Conservation (phyloP, 805 yeast species). For the Hanseniaspora meyeri region DNA sequence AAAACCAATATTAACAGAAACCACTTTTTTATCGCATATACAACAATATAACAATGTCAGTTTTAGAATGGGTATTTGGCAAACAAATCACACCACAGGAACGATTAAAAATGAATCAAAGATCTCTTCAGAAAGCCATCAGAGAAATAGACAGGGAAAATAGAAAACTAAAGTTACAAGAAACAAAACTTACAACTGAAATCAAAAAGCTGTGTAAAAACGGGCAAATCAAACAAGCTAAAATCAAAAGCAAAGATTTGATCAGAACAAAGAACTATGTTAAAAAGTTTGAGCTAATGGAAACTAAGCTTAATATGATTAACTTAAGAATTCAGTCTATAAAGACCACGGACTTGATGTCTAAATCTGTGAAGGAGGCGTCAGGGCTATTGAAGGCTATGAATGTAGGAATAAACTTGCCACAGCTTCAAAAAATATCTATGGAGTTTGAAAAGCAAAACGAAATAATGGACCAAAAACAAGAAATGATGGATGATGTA, state of each 20-base stretch:
- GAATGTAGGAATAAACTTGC: slow-evolving; percentile 84
- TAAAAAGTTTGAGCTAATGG: slow-evolving; percentile 82
- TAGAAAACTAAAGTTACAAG: slow-evolving; percentile 76
- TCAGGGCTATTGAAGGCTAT: slow-evolving; percentile 70
- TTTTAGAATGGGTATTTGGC: slow-evolving; percentile 93
- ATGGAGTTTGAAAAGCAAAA: slow-evolving; percentile 91
- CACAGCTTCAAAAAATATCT: slow-evolving; percentile 75
- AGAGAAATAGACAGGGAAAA: slow-evolving; percentile 86
- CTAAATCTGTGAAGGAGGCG: slow-evolving; percentile 87
- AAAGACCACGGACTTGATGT: slow-evolving; percentile 89
- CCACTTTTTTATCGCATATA: too few species aligned
- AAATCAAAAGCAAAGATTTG: slow-evolving; percentile 89
- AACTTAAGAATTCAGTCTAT: slow-evolving; percentile 83
- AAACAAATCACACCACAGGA: slow-evolving; percentile 90
- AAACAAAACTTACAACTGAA: slow-evolving; percentile 71
- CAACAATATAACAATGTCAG: slow-evolving; percentile 32
- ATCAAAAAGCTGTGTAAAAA: slow-evolving; percentile 84
- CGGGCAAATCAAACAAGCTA: slow-evolving; percentile 80
- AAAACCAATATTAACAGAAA: too few species aligned
- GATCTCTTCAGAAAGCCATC: slow-evolving; percentile 89
- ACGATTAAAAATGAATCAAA: slow-evolving; percentile 80
- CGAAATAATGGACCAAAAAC: slow-evolving; percentile 96
- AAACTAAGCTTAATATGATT: slow-evolving; percentile 90
- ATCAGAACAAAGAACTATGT: slow-evolving; percentile 74
- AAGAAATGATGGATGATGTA: slow-evolving; percentile 97